phyloP scores from a whole-genome alignment of 345 rosid species.

The Aquilaria malaccensis region DNA sequence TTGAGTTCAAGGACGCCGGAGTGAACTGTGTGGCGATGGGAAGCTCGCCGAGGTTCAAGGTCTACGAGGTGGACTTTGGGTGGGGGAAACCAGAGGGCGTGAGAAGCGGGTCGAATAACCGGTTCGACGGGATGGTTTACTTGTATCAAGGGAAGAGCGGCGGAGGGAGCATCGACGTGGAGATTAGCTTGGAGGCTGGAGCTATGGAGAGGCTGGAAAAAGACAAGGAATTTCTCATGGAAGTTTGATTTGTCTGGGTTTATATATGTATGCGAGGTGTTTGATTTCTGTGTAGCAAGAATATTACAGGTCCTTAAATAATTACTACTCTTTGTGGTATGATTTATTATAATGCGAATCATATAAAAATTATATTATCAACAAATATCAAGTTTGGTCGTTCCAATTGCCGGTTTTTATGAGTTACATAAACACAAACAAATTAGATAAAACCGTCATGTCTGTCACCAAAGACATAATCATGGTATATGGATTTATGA shows the following conservation, averaged over 20 bases:
- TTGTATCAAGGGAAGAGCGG: slow-evolving; percentile 87
- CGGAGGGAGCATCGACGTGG: slow-evolving; percentile 79
- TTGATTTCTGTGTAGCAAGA: too few relatives aligned
- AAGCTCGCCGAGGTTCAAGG: slow-evolving; percentile 91
- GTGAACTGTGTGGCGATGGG: slow-evolving; percentile 84
- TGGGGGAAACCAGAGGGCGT: slow-evolving; percentile 84
- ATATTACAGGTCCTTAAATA: too few relatives aligned
- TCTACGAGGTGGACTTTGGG: slow-evolving; percentile 90
- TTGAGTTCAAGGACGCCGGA: slow-evolving; percentile 83
- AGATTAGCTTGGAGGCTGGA: slow-evolving; percentile 59
- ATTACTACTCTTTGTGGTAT: too few relatives aligned
- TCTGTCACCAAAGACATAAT: too few relatives aligned
- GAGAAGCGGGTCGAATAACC: slow-evolving; percentile 74
- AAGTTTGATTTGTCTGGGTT: slow-evolving; percentile 12
- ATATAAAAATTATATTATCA: too few relatives aligned
- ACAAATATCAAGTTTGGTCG: too few relatives aligned
- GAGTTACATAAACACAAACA: too few relatives aligned
- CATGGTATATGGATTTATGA: too few relatives aligned
- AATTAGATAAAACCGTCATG: too few relatives aligned
- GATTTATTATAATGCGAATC: too few relatives aligned
- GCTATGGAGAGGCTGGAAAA: slow-evolving; percentile 73
- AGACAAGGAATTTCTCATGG: slow-evolving; percentile 49
- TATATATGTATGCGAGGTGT: too few relatives aligned
- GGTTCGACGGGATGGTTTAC: slow-evolving; percentile 96
- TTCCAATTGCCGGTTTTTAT: too few relatives aligned